Base-by-base conservation (phyloP, 2,329 filamentous ascomycete species). In the Fusarium sp. region DNA sequence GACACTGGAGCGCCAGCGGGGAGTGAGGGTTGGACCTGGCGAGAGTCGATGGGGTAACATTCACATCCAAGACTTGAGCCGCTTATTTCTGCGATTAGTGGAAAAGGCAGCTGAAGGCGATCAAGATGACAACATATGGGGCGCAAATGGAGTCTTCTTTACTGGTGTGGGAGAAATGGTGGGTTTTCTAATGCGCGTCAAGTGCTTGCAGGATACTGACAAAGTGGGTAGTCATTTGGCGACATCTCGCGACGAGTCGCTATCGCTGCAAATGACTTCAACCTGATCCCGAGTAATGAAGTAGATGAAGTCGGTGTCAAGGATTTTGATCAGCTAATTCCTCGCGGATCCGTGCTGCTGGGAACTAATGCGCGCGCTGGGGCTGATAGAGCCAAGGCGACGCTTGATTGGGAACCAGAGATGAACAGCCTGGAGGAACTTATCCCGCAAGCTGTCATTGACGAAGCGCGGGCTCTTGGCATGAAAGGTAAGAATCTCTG, bases 361-460 rank as follows among this genome's bases (percentile, higher is more conserved):
- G 88, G 88, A 1, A 82, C 84, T 39, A 90, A 90, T 68, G 88
- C 87, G 12, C 79, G 85, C 54, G 81, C 82, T 13, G 79, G 78
- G 53, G 84, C 87, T 2, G 78, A 80, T 31, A 80, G 88, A 45
- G 88, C 83, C 8, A 82, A 79, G 48, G 81, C 84, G 65, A 61
- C 87, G 34, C 74, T 90, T 10, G 84, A 82, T 0, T 90, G 88
- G 88, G 78, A 80, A 50, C 85, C 87, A 0, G 77, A 77, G 34
- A 77, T 83, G 64, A 80, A 80, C 44, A 80, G 79, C 30, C 54
- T 90, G 64, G 77, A 84, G 51, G 84, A 87, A 2, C 71, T 78
- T 7, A 78, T 78, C 34, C 69, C 72, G 0, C 50, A 66, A 19
- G 67, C 65, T 1, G 74, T 78, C 4, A 63, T 65, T 16, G 26